These are phyloP conservation scores for Pelargonium fulgidum DNA, from an alignment of 441 rosid species.

Conservation along the genomic window DNA sequence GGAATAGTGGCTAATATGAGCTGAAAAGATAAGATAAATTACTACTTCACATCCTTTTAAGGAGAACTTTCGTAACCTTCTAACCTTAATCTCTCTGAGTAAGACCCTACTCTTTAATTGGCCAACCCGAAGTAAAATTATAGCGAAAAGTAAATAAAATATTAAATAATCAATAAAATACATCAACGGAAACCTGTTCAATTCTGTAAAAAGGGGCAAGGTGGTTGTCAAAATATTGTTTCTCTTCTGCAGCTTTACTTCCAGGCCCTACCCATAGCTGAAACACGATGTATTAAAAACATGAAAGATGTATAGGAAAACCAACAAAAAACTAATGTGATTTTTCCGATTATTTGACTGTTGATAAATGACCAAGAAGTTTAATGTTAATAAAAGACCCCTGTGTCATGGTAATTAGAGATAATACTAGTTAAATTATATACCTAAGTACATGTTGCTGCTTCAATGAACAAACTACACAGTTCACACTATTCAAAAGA, in stretches of 20 bases:
- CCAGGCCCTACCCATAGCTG: constrained; percentile 99
- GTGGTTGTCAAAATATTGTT: constrained; percentile 76
- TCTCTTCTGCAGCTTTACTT: constrained; percentile 90
- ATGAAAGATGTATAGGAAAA: not conserved
- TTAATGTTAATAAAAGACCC: not conserved
- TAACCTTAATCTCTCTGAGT: not conserved
- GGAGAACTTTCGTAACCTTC: constrained; percentile 1
- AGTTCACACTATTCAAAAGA: constrained; percentile 1
- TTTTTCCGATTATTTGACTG: too few relatives aligned
- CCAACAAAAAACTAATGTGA: not conserved
- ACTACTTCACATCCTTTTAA: constrained; percentile 4
- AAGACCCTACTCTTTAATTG: not conserved
- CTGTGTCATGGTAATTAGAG: not conserved
- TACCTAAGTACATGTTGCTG: not conserved
- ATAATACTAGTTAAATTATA: not conserved
- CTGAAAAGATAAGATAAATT: constrained; percentile 44
- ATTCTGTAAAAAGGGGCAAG: constrained; percentile 96
- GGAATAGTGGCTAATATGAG: constrained; percentile 80
- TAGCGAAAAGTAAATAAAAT: constrained; percentile 12
- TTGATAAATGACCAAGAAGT: not conserved
- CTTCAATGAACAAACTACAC: not conserved
- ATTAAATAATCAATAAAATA: constrained; percentile 7
- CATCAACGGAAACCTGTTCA: constrained; percentile 60
- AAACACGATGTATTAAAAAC: constrained; percentile 26
- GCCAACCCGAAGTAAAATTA: not conserved